Base-by-base conservation (phyloP, 164 flowering plant genomes). In the Santalum album region DNA sequence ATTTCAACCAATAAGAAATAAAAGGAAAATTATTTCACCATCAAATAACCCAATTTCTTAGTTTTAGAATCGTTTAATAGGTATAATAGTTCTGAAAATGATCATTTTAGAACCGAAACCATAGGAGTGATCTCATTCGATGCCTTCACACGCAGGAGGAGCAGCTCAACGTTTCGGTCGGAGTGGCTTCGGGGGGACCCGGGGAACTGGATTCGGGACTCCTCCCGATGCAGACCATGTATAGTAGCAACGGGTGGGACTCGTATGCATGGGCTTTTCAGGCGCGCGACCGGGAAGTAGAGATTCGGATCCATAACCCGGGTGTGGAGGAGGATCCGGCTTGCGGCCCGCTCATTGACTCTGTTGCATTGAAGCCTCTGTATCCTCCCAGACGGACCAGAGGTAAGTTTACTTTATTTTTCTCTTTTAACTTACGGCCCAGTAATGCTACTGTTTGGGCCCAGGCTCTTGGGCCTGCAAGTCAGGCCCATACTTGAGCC, bases 121-220 rank as follows among this genome's bases (percentile, higher is more conserved):
- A n/a, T n/a, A n/a, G n/a, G n/a, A n/a, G n/a, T n/a, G n/a, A n/a
- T n/a, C n/a, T n/a, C n/a, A n/a, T n/a, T n/a, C n/a, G n/a, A n/a
- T n/a, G n/a, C n/a, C n/a, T n/a, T n/a, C n/a, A n/a, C 36, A 87
- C 83, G 0, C 86, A 84, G 48, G 81, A 78, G 47, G 87, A 84
- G 72, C 50, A 24, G 11, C 45, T 84, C 23, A 82, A 84, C 55
- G 69, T 84, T 17, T 73, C 88, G 1, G 79, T 74, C 12, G 51
- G 12, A 9, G 12, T 62, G 17, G 16, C 75, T 0, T 78, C 79
- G 45, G 21, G 4, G 1, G 80, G 73, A 18, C 46, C 39, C 0
- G 65, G 68, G 21, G 2, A 38, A 0, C 44, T 62, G 0, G 79
- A 72, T 46, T 61, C 62, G 58, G 86, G 79, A 1, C 59, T 81